These are phyloP conservation scores for Clitopilus passeckerianus DNA, from an alignment of 768 basidiomycete genomes.

Conservation along the genomic window DNA sequence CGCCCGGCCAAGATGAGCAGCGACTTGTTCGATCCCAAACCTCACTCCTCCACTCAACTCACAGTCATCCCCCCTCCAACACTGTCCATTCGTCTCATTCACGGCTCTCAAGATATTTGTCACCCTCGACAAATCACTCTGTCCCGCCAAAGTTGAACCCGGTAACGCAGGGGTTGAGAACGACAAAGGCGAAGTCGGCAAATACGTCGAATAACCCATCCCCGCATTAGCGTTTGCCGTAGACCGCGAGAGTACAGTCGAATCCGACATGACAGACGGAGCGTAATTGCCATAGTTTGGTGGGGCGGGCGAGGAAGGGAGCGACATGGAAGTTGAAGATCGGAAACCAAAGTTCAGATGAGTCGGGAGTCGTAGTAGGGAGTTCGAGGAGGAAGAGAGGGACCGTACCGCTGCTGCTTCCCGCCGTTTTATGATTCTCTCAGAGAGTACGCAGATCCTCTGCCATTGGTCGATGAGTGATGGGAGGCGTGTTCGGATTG, in stretches of 20 bases:
- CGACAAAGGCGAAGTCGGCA: slow-evolving; percentile 23
- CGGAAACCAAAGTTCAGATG: slow-evolving; percentile 52
- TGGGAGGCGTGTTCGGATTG: slow-evolving; percentile 70
- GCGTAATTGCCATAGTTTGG: slow-evolving; percentile 27
- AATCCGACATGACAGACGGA: slow-evolving; percentile 25
- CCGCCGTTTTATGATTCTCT: slow-evolving; percentile 85
- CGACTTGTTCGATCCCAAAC: slow-evolving; percentile 62
- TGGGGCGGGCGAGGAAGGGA: slow-evolving; percentile 29
- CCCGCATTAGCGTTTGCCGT: neutral
- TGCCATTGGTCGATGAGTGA: slow-evolving; percentile 89
- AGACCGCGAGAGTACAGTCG: slow-evolving; percentile 11
- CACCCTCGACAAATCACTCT: slow-evolving; percentile 81
- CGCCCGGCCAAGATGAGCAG: slow-evolving; percentile 62
- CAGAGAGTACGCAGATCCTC: slow-evolving; percentile 79
- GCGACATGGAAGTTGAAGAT: slow-evolving; percentile 22
- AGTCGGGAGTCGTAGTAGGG: slow-evolving; percentile 42
- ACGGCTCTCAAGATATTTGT: slow-evolving; percentile 79
- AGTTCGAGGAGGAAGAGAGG: slow-evolving; percentile 54
- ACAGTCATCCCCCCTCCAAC: slow-evolving; percentile 83
- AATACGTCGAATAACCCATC: slow-evolving; percentile 2
- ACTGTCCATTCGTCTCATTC: slow-evolving; percentile 71
- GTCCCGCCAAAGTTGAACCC: slow-evolving; percentile 19
- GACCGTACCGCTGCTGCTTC: slow-evolving; percentile 89
- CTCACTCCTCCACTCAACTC: slow-evolving; percentile 76
- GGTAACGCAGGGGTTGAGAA: slow-evolving; percentile 9